These are phyloP conservation scores for Periconia digitata DNA, from an alignment of 2,329 filamentous ascomycete species.

Conservation along the genomic window DNA sequence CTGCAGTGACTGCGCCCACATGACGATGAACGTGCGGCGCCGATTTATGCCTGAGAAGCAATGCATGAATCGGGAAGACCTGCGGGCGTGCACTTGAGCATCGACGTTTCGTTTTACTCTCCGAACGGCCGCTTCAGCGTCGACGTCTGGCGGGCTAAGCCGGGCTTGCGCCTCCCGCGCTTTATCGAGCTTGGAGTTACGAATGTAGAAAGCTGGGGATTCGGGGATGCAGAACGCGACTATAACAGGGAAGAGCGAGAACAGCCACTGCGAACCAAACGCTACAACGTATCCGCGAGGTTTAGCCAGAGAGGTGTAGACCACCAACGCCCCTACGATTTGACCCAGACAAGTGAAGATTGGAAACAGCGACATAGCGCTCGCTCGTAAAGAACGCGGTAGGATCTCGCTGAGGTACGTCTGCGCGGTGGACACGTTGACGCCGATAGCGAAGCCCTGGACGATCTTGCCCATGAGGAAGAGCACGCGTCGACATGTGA, in stretches of 20 bases:
- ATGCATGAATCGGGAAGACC: too few species aligned
- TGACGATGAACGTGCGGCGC: slow-evolving; percentile 42
- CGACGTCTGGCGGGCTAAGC: slow-evolving; percentile 46
- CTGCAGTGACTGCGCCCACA: slow-evolving; percentile 36
- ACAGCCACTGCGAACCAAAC: slow-evolving; percentile 51
- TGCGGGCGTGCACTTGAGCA: slow-evolving; percentile 21
- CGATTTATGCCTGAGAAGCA: slow-evolving; percentile 41
- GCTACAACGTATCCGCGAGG: slow-evolving; percentile 43
- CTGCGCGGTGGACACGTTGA: slow-evolving; percentile 42
- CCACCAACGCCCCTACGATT: slow-evolving; percentile 45
- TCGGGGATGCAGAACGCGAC: slow-evolving; percentile 53
- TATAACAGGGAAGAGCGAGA: slow-evolving; percentile 46
- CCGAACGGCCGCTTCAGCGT: slow-evolving; percentile 37
- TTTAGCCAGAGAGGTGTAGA: slow-evolving; percentile 39
- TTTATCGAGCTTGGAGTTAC: slow-evolving; percentile 43
- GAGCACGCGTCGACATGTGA: slow-evolving; percentile 24
- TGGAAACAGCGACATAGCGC: slow-evolving; percentile 53
- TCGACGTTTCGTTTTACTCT: slow-evolving; percentile 24
- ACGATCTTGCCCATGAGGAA: slow-evolving; percentile 52
- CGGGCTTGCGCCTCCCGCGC: slow-evolving; percentile 52
- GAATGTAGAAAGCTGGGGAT: slow-evolving; percentile 53
- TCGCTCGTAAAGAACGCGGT: slow-evolving; percentile 50
- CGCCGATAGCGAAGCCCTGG: slow-evolving; percentile 50
- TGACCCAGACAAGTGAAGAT: slow-evolving; percentile 54
- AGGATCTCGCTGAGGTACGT: slow-evolving; percentile 57